A percentile compares a stretch with the other conserved stretches of the same genome.
phyloP scores from a whole-genome alignment of 495 filamentous ascomycete genomes.

The Extremus antarcticus region DNA sequence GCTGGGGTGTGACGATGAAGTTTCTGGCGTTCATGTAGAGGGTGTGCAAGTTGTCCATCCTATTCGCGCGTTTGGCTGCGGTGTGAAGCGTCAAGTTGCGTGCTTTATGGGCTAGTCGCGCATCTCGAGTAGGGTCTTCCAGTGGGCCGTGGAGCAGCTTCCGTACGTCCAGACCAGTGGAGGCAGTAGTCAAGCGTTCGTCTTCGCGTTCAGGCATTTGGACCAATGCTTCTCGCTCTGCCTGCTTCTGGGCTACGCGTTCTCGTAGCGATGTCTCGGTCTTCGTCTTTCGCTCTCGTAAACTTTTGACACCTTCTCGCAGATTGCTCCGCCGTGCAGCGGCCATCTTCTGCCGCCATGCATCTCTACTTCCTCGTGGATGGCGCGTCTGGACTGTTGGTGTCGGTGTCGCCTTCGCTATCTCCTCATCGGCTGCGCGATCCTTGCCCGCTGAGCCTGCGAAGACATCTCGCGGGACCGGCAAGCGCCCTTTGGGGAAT shows the following conservation, averaged over 20 bases:
- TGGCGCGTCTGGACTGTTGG: conserved; percentile 14
- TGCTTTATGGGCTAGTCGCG: conserved; percentile 36
- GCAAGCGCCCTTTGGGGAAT: conserved; percentile 59
- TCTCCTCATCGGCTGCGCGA: conserved; percentile 18
- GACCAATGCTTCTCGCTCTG: conserved; percentile 37
- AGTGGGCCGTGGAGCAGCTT: conserved; percentile 25
- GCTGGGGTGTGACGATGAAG: conserved; percentile 54
- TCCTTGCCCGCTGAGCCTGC: conserved; percentile 42
- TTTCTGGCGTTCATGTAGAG: conserved; percentile 54
- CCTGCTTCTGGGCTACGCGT: conserved; percentile 31
- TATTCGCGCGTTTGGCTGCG: conserved; percentile 32
- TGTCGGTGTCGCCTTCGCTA: conserved; percentile 38
- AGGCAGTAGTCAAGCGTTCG: conserved; percentile 45
- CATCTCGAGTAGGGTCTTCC: conserved; percentile 38
- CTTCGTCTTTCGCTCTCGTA: conserved; percentile 44
- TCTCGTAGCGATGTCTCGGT: conserved; percentile 32
- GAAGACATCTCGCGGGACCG: conserved; percentile 58
- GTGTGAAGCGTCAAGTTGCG: conserved; percentile 32
- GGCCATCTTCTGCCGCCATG: conserved; percentile 55
- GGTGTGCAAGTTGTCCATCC: conserved; percentile 43
- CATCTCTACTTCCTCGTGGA: conserved; percentile 30
- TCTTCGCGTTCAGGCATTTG: conserved; percentile 45
- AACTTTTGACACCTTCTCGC: conserved; percentile 47
- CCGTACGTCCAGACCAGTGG: conserved; percentile 18
- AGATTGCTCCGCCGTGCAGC: conserved; percentile 50